These are phyloP conservation scores for Hypericum perforatum DNA, from an alignment of 345 rosid genomes.

Conservation along the genomic window DNA sequence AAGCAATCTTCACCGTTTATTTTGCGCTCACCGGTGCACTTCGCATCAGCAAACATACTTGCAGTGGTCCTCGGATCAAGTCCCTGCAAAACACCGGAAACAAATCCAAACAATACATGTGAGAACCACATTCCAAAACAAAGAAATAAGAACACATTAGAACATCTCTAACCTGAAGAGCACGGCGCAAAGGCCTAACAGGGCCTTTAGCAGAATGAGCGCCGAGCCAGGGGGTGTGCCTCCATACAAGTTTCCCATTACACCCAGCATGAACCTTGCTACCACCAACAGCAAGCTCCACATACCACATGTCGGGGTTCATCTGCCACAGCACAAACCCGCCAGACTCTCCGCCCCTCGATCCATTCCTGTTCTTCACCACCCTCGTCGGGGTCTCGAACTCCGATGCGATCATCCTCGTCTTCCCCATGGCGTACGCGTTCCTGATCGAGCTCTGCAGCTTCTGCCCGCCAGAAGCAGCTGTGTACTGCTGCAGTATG, in stretches of 20 bases:
- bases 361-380: constrained; percentile 49
- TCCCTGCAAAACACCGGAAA: constrained; percentile 39
- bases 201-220: constrained; percentile 88
- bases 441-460: constrained; percentile 64
- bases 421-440: constrained; percentile 87
- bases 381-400: constrained; percentile 62
- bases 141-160: background rate
- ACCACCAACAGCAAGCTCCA: constrained; percentile 80
- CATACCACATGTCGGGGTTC: constrained; percentile 97
- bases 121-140: background rate
- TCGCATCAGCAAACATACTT: constrained; percentile 70
- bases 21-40: constrained; percentile 73
- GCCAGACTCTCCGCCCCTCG: constrained; percentile 54
- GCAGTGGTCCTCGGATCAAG: constrained; percentile 87
- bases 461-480: constrained; percentile 86
- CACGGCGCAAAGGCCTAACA: constrained; percentile 79
- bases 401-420: constrained; percentile 69
- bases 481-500: constrained; percentile 81
- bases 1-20: constrained; percentile 86
- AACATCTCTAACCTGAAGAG: constrained; percentile 52
- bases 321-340: constrained; percentile 96
- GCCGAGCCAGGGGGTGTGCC: constrained; percentile 94
- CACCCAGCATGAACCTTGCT: constrained; percentile 87
- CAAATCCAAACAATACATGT: constrained; percentile 1
- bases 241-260: constrained; percentile 84